A percentile compares a stretch with the other conserved stretches of the same genome.
phyloP scores from a whole-genome alignment of 2,329 filamentous ascomycete species.

The Pseudogymnoascus sp. region DNA sequence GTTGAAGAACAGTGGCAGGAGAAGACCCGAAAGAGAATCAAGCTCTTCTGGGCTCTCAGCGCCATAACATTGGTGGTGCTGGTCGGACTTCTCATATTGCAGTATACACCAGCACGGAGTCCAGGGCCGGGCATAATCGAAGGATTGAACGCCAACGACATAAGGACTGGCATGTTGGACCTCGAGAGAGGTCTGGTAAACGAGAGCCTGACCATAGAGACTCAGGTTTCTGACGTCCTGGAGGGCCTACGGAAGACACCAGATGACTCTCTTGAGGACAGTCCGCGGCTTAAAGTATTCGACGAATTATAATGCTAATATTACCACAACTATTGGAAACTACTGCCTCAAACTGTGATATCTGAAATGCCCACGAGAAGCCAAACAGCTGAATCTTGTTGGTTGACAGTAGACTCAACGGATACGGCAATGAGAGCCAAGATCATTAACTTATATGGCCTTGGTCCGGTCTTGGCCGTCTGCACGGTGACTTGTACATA shows the following conservation, averaged over 20 bases:
- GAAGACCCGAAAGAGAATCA: conserved; percentile 55
- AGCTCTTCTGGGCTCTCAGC: conserved; percentile 55
- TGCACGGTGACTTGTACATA: background rate
- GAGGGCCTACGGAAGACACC: conserved; percentile 37
- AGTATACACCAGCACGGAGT: conserved; percentile 20
- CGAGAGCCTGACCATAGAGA: conserved; percentile 33
- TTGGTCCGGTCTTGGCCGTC: background rate
- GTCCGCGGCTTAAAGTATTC: conserved; percentile 25
- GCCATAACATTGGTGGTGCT: conserved; percentile 39
- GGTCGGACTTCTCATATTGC: conserved; percentile 37
- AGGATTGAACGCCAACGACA: conserved; percentile 16
- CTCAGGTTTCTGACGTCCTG: conserved; percentile 50
- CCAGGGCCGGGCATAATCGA: conserved; percentile 10
- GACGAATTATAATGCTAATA: conserved; percentile 25
- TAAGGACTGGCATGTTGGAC: conserved; percentile 17
- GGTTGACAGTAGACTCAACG: background rate
- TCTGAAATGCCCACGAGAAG: background rate
- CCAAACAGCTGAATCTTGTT: background rate
- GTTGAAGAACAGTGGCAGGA: conserved; percentile 63
- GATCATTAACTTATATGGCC: background rate
- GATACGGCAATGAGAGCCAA: background rate
- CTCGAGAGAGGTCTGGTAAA: conserved; percentile 12
- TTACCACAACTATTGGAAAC: background rate
- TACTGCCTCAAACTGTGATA: background rate
- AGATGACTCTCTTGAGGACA: conserved; percentile 18